A percentile compares a stretch with the other conserved stretches of the same genome.
Evolutionary conservation across 1,139 yeast genomes (phyloP).

Genomic region (Suhomyces choctaworum): DNA sequence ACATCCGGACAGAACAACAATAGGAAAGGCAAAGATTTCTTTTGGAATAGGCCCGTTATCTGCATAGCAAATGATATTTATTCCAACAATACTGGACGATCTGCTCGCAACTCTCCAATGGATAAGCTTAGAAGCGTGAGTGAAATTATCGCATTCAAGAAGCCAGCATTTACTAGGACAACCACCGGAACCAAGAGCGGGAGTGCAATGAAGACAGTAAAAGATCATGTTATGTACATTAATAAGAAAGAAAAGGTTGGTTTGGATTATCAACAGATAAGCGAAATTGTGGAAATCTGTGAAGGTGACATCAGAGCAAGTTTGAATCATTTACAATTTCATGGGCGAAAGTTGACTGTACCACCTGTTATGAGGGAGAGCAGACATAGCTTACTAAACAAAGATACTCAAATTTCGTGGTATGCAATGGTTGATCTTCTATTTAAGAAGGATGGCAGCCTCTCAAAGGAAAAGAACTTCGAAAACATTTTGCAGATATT

Average conservation of each 20-base stretch:
- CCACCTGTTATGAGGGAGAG: slow-evolving; percentile 4
- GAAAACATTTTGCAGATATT: slow-evolving; percentile 35
- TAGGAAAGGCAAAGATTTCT: no score
- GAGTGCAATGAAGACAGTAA: slow-evolving; percentile 37
- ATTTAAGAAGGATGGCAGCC: slow-evolving; percentile 51
- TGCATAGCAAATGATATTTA: slow-evolving; percentile 90
- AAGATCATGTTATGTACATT: slow-evolving; percentile 42
- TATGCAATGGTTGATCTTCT: slow-evolving; percentile 55
- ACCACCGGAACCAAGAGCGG: slow-evolving; percentile 37
- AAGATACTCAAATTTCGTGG: slow-evolving; percentile 64
- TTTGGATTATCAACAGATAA: slow-evolving; percentile 36
- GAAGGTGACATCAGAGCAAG: slow-evolving; percentile 89
- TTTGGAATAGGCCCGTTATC: slow-evolving; percentile 79
- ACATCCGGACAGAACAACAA: slow-evolving; percentile 30
- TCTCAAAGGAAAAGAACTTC: slow-evolving; percentile 50
- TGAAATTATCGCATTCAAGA: slow-evolving; percentile 67
- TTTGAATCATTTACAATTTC: slow-evolving; percentile 79
- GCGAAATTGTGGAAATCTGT: slow-evolving; percentile 64
- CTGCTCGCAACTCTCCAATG: slow-evolving; percentile 41
- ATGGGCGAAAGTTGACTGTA: slow-evolving; percentile 29
- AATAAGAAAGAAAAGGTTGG: slow-evolving; percentile 33
- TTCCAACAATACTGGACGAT: slow-evolving; percentile 40
- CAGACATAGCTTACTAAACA: slow-evolving; percentile 20
- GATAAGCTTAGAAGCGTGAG: slow-evolving; percentile 72
- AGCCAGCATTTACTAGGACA: slow-evolving; percentile 51